Percentiles rank a stretch among this genome's conserved stretches.
These are phyloP conservation scores for Pseudogymnoascus sp. DNA, from an alignment of 2,329 filamentous ascomycete genomes.

Conservation along the genomic window DNA sequence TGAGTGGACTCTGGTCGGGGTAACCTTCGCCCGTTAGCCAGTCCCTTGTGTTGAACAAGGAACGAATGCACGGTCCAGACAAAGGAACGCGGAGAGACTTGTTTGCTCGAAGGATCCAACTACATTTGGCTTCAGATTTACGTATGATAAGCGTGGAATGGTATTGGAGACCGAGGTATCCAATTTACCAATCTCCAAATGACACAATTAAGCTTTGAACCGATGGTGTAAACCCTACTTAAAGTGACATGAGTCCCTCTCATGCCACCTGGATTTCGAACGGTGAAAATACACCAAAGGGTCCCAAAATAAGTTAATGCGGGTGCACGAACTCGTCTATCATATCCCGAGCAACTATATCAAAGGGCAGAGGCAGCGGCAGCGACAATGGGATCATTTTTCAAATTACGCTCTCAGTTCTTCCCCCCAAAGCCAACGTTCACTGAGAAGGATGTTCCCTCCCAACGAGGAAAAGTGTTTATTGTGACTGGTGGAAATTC, in stretches of 20 bases:
- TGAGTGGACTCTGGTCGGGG: not conserved
- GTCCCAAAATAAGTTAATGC: not conserved
- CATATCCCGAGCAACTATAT: not conserved
- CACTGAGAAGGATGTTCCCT: slow-evolving; percentile 33
- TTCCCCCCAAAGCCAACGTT: slow-evolving; percentile 33
- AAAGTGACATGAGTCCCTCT: not conserved
- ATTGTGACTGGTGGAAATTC: slow-evolving; percentile 35
- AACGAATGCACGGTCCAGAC: not conserved
- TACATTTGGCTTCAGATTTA: not conserved
- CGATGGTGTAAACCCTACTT: not conserved
- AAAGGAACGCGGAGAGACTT: not conserved
- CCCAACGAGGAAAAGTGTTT: slow-evolving; percentile 32
- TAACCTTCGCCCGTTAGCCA: not conserved
- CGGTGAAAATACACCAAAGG: not conserved
- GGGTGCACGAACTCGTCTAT: not conserved
- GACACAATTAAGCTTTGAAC: not conserved
- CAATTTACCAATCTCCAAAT: not conserved
- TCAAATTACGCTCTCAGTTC: slow-evolving; percentile 14
- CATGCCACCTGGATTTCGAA: not conserved
- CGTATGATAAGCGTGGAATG: not conserved
- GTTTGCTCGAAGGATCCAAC: not conserved
- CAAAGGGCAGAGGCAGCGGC: too few relatives aligned
- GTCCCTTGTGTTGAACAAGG: not conserved
- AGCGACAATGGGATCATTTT: not conserved
- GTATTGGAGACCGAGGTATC: not conserved